These are phyloP conservation scores for Lentinula lateritia DNA, from an alignment of 768 basidiomycete genomes.

Conservation along the genomic window DNA sequence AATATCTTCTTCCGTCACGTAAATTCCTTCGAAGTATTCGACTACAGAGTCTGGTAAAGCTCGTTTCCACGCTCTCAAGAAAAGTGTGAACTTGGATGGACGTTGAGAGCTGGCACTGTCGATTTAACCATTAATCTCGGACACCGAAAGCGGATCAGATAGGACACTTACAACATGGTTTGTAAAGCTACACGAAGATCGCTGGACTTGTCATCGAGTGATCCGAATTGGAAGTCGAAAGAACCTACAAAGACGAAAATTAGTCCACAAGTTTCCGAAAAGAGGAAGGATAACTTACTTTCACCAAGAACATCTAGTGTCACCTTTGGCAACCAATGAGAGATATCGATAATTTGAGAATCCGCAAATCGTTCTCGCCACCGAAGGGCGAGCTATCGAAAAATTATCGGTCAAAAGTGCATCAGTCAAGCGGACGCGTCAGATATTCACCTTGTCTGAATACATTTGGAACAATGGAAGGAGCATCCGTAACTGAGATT, in stretches of 20 bases:
- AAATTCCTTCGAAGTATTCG: not conserved
- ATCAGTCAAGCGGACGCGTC: constrained; percentile 12
- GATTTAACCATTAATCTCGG: not conserved
- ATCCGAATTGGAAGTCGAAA: constrained; percentile 22
- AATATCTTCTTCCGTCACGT: not conserved
- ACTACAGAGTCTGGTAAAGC: not conserved
- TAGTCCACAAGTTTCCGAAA: not conserved
- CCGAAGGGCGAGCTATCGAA: constrained; percentile 19
- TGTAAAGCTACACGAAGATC: not conserved
- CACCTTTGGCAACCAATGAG: constrained; percentile 21
- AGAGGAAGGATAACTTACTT: constrained; percentile 14
- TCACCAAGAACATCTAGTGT: constrained; percentile 30
- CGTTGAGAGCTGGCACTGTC: not conserved
- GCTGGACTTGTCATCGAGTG: constrained; percentile 4
- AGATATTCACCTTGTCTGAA: constrained; percentile 16
- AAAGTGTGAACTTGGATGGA: not conserved
- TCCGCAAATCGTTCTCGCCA: constrained; percentile 16
- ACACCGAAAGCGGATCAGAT: not conserved
- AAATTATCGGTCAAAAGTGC: not conserved
- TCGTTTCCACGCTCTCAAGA: not conserved
- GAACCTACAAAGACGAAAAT: constrained; percentile 13
- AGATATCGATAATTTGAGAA: constrained; percentile 17
- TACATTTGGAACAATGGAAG: constrained; percentile 19
- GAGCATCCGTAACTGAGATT: constrained; percentile 21
- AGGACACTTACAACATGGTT: not conserved